Evolutionary conservation across 768 basidiomycete genomes (phyloP), one percentile per base, ranked within the genome.

Genomic region (Boletus reticuloceps): DNA sequence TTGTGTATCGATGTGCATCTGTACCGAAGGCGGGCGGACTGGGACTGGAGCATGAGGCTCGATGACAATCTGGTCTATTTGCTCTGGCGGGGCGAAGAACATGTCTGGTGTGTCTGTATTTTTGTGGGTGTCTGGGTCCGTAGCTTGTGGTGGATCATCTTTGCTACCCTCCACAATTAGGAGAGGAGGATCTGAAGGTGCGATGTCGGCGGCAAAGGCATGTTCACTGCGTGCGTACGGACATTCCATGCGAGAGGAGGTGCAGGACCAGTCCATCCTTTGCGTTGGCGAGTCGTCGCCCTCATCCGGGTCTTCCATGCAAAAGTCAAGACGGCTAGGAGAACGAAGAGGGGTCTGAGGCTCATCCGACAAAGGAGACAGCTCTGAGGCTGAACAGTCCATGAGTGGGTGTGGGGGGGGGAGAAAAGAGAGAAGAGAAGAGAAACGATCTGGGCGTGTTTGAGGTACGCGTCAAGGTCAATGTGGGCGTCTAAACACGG

Each of bases 241-340:
- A 17, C 13, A 38, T 19, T 45, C 22, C 27, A 50, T 54, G 14
- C 14, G 34, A 50, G 48, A 55, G 44, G 51, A 16, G 16, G 39
- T 32, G 20, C 31, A 47, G n/a, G 46, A 50, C 64, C 60, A 66
- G 10, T 59, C 55, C 46, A 57, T 58, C 19, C 22, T 48, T 20
- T 55, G 20, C n/a, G 29, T 48, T 20, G 47, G 56, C 39, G 48
- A 31, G 38, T 40, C 25, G n/a, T 49, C 52, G 10, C 8, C 25
- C 1, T 47, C 37, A 6, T 61, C 56, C 2, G 32, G 19, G 12
- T 37, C 50, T 12, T 56, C 47, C 32, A 55, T 19, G 49, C 68
- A 65, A 38, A 80, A 81, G 45, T 78, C 78, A 9, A 82, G 72
- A 43, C 78, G 79, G 58, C 78, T 84, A 29, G 72, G 70, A 47